Base-by-base conservation (phyloP, 1,284 basidiomycete genomes). In the Tilletiopsis washingtonensis region DNA sequence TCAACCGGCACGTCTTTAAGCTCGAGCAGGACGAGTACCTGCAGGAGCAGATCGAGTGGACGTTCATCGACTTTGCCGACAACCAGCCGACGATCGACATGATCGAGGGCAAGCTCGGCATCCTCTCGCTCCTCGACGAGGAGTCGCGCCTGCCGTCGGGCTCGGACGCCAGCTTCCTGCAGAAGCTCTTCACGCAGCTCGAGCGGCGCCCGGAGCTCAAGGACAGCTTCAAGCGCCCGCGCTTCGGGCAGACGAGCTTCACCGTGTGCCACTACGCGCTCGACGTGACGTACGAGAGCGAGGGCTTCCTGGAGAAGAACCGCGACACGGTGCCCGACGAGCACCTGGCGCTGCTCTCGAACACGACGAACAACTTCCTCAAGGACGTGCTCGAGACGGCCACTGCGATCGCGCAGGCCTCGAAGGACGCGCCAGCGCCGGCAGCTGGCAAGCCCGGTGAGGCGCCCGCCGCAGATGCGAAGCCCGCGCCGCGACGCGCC, bases 11-110 rank as follows among this genome's bases (percentile, higher is more conserved):
- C 53, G 72, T 74, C 42, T 74, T 74, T 56, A 77, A 80, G 79
- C 82, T 97, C 26, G 94, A 99, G 74, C 94, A 99, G 78, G 94
- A 98, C 74, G 94, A 99, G 77, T 99, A 98, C 71, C 82, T 98
- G 51, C 88, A 91, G 53, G 94, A 99, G 73, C 81, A 96, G 76
- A 99, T 99, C 74, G 90, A 93, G 71, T 99, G 94, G 94, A 96
- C 88, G 1, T 98, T 98, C 76, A 98, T 99, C 75, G 91, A 97
- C 70, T 99, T 97, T 75, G 89, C 74, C 27, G 94, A 99, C 76
- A 98, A 98, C 71, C 94, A 98, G 72, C 90, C 91, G 29, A 96
- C 91, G 73, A 98, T 99, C 74, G 89, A 98, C 73, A 84, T 97
- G 64, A 97, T 99, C 64, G 94, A 98, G 77, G 88, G 91, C 62